These are phyloP conservation scores for Blastobotrys attinorum DNA, from an alignment of 805 yeast species.

Conservation along the genomic window DNA sequence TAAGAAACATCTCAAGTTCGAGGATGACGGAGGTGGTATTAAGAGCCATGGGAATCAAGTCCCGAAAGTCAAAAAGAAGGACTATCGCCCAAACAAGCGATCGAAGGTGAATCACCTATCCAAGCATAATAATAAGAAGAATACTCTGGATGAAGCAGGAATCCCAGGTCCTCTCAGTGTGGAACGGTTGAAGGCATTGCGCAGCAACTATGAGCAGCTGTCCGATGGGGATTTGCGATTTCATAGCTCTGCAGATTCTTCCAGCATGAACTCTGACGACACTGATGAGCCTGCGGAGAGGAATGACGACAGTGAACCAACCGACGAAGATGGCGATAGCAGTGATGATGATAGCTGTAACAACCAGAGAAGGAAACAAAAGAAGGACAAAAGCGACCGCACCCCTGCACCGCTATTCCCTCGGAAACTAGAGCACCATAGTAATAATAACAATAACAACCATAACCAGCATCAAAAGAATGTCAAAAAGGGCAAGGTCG, in stretches of 20 bases:
- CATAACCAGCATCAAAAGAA: background rate
- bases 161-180: conserved; percentile 14
- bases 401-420: no score
- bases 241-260: conserved; percentile 2
- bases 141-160: background rate
- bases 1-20: conserved; percentile 19
- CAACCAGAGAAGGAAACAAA: background rate
- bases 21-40: conserved; percentile 6
- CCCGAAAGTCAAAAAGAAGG: conserved; percentile 1
- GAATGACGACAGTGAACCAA: no score
- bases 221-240: conserved; percentile 12
- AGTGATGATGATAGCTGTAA: background rate
- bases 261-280: no score
- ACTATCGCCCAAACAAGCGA: conserved; percentile 1
- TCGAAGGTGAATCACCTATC: background rate
- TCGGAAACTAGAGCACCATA: no score
- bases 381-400: background rate
- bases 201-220: conserved; percentile 2
- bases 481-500: conserved; percentile 2
- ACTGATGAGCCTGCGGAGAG: background rate
- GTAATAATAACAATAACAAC: background rate
- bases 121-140: conserved; percentile 1
- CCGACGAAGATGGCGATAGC: no score
- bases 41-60: background rate
- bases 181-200: conserved; percentile 9